Conservation (phyloP, 2,329 filamentous ascomycete species). For the Neospermospora avenae region DNA sequence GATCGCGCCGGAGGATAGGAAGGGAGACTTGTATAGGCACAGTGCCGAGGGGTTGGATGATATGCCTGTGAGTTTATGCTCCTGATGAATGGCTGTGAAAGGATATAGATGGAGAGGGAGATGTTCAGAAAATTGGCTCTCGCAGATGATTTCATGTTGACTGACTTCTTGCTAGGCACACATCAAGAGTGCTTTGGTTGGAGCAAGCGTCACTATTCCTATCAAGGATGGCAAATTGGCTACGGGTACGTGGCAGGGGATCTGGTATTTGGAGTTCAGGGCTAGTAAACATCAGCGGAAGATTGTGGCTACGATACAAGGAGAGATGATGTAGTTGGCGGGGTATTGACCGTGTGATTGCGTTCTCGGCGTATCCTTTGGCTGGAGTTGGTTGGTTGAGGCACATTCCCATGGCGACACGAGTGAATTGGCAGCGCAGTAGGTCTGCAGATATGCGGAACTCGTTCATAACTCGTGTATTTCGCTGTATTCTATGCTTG, state of each 20-base stretch:
- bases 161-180: constrained; percentile 60
- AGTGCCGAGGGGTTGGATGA: constrained; percentile 86
- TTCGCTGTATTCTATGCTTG: neutral
- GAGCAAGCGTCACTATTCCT: constrained; percentile 85
- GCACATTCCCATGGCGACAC: too few species aligned
- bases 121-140: too few species aligned
- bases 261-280: constrained; percentile 94
- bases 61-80: constrained; percentile 68
- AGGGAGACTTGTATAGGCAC: constrained; percentile 78
- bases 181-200: constrained; percentile 86
- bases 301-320: constrained; percentile 91
- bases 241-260: constrained; percentile 76
- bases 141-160: too few species aligned
- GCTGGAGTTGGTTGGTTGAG: neutral
- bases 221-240: constrained; percentile 80
- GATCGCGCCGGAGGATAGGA: constrained; percentile 78
- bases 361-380: neutral
- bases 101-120: too few species aligned
- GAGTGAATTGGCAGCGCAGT: too few species aligned
- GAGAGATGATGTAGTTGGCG: constrained; percentile 56
- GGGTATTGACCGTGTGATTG: neutral
- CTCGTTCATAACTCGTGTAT: too few species aligned
- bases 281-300: constrained; percentile 71
- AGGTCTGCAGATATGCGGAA: too few species aligned
- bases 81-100: too few species aligned